Evolutionary conservation across 2,329 filamentous ascomycete species (phyloP).

Genomic region (Fonsecaea pedrosoi): DNA sequence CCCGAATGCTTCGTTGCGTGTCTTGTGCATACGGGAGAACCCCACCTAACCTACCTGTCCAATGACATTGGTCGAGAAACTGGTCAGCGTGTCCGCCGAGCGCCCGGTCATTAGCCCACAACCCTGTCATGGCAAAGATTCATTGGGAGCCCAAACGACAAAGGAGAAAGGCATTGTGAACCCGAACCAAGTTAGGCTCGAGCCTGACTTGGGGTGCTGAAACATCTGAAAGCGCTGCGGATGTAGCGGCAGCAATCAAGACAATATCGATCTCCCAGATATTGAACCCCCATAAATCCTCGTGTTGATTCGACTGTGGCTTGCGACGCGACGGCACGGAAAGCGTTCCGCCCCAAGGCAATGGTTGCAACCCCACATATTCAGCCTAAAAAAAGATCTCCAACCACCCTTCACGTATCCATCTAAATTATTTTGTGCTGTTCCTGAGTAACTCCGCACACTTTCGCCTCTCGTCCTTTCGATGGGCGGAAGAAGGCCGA

Average conservation of each 20-base stretch:
- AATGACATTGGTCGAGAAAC: neutral
- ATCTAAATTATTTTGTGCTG: neutral
- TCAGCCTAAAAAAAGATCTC: slow-evolving; percentile 4
- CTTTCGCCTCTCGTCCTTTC: neutral
- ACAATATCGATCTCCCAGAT: neutral
- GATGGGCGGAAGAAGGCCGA: slow-evolving; percentile 13
- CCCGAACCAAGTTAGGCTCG: neutral
- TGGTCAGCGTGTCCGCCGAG: neutral
- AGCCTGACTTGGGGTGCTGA: neutral
- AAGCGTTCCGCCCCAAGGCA: slow-evolving; percentile 15
- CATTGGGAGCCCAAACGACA: neutral
- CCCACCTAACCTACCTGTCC: neutral
- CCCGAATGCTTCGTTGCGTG: neutral
- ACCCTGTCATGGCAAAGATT: neutral
- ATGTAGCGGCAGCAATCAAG: neutral
- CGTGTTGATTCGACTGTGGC: neutral
- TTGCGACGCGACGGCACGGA: slow-evolving; percentile 17
- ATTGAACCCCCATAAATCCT: neutral
- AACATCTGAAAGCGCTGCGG: neutral
- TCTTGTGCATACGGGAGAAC: neutral
- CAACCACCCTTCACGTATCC: neutral
- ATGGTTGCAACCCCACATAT: neutral
- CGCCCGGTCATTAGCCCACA: neutral
- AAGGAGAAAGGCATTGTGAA: neutral
- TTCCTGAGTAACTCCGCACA: neutral